Evolutionary conservation across 768 basidiomycete species (phyloP).

Genomic region (Trametes cubensis): DNA sequence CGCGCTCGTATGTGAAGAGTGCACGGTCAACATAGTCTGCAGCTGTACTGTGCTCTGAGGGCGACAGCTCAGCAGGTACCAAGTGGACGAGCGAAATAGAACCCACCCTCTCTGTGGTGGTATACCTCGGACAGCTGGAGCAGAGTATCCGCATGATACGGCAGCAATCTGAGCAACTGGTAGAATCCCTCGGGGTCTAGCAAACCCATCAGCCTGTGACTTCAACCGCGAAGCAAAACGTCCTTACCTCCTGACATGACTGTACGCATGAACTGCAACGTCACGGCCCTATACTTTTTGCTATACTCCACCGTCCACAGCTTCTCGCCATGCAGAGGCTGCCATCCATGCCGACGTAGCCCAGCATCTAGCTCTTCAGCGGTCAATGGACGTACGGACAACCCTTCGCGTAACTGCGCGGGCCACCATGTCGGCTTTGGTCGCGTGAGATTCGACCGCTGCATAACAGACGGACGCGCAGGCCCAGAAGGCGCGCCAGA

Average conservation of each 20-base stretch:
- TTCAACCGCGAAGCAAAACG: slow-evolving; percentile 27
- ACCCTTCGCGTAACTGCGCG: slow-evolving; percentile 67
- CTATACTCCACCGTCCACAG: slow-evolving; percentile 93
- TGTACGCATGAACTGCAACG: slow-evolving; percentile 76
- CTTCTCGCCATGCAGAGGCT: slow-evolving; percentile 59
- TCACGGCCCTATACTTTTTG: slow-evolving; percentile 80
- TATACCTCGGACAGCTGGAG: slow-evolving; percentile 85
- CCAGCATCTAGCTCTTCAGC: slow-evolving; percentile 55
- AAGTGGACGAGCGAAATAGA: background rate
- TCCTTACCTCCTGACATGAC: slow-evolving; percentile 78
- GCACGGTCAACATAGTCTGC: slow-evolving; percentile 92
- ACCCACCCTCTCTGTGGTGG: slow-evolving; percentile 81
- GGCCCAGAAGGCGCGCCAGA: slow-evolving; percentile 32
- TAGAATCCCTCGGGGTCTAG: slow-evolving; percentile 80
- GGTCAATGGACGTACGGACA: slow-evolving; percentile 62
- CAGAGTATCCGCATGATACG: slow-evolving; percentile 93
- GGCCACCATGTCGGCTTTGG: slow-evolving; percentile 80
- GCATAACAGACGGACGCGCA: slow-evolving; percentile 44
- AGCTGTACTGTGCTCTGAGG: slow-evolving; percentile 75
- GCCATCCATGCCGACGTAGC: slow-evolving; percentile 39
- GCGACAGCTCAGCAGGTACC: background rate
- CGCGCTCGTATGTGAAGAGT: slow-evolving; percentile 89
- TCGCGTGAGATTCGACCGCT: slow-evolving; percentile 74
- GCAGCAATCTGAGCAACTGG: slow-evolving; percentile 71
- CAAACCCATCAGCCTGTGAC: background rate